Percentiles rank a stretch among this genome's conserved stretches.
These are phyloP conservation scores for Salix suchowensis DNA, from an alignment of 345 rosid genomes.

Conservation along the genomic window DNA sequence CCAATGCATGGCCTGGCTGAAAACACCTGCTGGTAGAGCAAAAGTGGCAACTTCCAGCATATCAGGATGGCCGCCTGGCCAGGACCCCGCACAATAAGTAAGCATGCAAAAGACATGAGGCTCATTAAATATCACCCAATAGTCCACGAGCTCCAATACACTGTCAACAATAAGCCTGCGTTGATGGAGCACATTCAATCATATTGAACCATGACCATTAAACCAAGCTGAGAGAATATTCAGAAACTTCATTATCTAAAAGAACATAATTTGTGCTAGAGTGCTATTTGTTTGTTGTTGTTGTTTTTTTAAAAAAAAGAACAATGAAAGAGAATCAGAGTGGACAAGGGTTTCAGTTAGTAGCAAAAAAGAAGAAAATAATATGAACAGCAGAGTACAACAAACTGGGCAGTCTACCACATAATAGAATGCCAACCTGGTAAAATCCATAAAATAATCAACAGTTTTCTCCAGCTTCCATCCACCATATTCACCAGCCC, in stretches of 20 bases:
- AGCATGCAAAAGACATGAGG: conserved; percentile 91
- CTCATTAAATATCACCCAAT: conserved; percentile 91
- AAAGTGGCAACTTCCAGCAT: conserved; percentile 84
- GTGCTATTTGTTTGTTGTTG: neutral
- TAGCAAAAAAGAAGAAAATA: neutral
- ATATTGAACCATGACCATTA: neutral
- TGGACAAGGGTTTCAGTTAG: neutral
- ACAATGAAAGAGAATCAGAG: neutral
- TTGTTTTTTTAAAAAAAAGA: no score
- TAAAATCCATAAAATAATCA: conserved; percentile 76
- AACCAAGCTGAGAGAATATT: neutral
- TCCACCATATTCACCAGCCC: conserved; percentile 97
- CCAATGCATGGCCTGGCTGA: conserved; percentile 77
- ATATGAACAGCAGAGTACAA: conserved; percentile 1
- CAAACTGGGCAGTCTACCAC: neutral
- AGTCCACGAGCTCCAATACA: conserved; percentile 73
- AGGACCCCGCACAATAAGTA: conserved; percentile 90
- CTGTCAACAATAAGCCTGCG: conserved; percentile 83
- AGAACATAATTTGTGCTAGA: neutral
- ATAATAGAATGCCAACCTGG: conserved; percentile 45
- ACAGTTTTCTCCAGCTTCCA: conserved; percentile 96
- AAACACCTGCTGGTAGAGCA: conserved; percentile 85
- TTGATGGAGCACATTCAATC: conserved; percentile 5
- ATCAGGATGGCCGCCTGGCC: conserved; percentile 97
- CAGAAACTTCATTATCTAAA: neutral